Evolutionary conservation across 306 rosid species (phyloP).

Genomic region (Benincasa hispida): DNA sequence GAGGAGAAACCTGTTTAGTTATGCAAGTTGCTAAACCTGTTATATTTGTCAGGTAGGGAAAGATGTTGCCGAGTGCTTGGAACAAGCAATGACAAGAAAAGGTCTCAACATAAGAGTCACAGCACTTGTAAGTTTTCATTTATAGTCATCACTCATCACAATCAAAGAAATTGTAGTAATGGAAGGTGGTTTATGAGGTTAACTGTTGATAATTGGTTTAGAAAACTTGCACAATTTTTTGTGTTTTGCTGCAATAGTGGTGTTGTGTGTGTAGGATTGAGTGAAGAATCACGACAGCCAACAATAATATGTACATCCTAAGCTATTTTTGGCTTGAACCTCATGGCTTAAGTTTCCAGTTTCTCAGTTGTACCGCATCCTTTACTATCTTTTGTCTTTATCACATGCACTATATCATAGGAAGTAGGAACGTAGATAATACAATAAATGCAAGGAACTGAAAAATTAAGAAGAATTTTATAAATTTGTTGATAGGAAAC

Average conservation of each 20-base stretch:
- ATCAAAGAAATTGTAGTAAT: not conserved
- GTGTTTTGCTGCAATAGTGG: not conserved
- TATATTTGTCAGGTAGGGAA: constrained; percentile 53
- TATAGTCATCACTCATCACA: not conserved
- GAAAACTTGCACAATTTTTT: not conserved
- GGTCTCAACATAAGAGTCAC: constrained; percentile 70
- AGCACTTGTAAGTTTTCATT: constrained; percentile 50
- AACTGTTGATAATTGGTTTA: not conserved
- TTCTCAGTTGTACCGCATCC: not conserved
- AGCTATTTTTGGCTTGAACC: not conserved
- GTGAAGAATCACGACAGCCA: not conserved
- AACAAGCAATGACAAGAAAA: constrained; percentile 58
- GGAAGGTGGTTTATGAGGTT: not conserved
- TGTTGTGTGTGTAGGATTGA: not conserved
- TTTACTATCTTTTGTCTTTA: not conserved
- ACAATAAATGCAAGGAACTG: not conserved
- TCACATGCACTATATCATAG: not conserved
- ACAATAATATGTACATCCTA: not conserved
- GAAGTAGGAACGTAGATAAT: not conserved
- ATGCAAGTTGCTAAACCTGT: not conserved
- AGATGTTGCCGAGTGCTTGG: constrained; percentile 62
- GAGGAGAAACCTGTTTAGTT: not conserved
- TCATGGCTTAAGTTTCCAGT: not conserved
- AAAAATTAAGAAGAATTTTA: not conserved
- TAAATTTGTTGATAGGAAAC: not conserved